phyloP scores from a whole-genome alignment of 208 protist genomes.

The Leishmania lainsoni region DNA sequence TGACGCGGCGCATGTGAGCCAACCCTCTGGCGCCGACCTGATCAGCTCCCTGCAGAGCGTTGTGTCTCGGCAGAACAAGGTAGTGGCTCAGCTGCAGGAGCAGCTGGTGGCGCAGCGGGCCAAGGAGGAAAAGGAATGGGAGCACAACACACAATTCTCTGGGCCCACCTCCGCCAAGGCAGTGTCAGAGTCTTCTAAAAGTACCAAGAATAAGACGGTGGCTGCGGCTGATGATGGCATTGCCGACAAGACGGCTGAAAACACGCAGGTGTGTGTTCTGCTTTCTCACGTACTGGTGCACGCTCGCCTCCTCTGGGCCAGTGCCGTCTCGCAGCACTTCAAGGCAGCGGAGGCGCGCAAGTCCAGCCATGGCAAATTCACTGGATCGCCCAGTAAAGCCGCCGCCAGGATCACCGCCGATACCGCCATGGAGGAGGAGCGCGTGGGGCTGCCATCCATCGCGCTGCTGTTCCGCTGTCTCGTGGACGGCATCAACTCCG shows the following conservation, averaged over 20 bases:
- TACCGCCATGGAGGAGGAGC: constrained; percentile 24
- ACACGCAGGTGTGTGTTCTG: constrained; percentile 45
- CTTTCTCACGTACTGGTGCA: constrained; percentile 48
- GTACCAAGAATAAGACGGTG: not conserved
- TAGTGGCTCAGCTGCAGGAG: constrained; percentile 39
- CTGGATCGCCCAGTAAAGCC: not conserved
- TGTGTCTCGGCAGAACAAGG: constrained; percentile 45
- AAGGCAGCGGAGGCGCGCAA: constrained; percentile 27
- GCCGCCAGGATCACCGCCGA: constrained; percentile 14
- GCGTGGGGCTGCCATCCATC: constrained; percentile 44
- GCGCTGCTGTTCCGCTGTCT: constrained; percentile 64
- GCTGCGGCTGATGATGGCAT: not conserved
- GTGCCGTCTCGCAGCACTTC: constrained; percentile 44
- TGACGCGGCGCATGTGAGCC: not conserved
- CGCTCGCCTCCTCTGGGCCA: constrained; percentile 49
- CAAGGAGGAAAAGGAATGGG: constrained; percentile 26
- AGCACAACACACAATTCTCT: constrained; percentile 1
- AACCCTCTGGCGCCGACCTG: constrained; percentile 17
- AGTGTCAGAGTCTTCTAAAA: not conserved
- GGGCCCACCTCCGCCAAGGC: not conserved
- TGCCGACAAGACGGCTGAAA: constrained; percentile 25
- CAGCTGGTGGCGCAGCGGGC: constrained; percentile 29
- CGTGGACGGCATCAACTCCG: constrained; percentile 63
- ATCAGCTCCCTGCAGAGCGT: constrained; percentile 38
- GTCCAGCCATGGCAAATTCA: not conserved